Base-by-base conservation (phyloP, 345 rosid genomes). In the Heritiera fomes region DNA sequence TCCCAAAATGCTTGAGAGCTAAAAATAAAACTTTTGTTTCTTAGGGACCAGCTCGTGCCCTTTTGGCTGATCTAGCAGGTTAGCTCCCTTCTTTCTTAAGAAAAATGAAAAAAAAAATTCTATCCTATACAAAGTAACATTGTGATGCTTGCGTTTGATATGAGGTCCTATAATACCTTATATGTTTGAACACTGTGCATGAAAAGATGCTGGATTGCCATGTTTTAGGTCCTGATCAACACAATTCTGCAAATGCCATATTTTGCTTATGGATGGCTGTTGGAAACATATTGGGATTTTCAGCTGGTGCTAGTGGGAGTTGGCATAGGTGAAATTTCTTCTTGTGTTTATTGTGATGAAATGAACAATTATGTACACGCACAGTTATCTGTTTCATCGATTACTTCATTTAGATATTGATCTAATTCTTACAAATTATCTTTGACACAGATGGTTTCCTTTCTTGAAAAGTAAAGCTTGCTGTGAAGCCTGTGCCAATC, bases 31-130 rank as follows among this genome's bases (percentile, higher is more conserved):
- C 78, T 74, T 75, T 64, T 60, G 13, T 65, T 77, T 63, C 41
- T 20, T 79, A 96, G 99, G 99, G 97, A 84, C 99, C 99, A 80
- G 98, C 98, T 80, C 99, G 99, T 83, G 98, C 99, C 65, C 98
- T 96, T 85, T 80, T 96, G 68, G 98, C 97, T 70, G 99, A 96
- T 85, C 87, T 96, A 73, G 84, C 97, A 83, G 99, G 98, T 96
- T 13, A 77, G 5, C 8, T 17, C 50, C 34, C 23, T 53, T 84
- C 78, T 75, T 59, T 46, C 73, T 52, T 14, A 63, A 46, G 71
- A 6, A 34, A n/a, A 63, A 49, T 14, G 17, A n/a, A 23, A 23
- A 23, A 50, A 18, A 47, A 18, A 0, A 2, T 71, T 71, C 23
- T 52, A 53, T 74, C 8, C 63, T 38, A 56, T 46, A 43, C 71